Percentiles rank a stretch among this genome's conserved stretches.
Conservation (phyloP, 139 green algal genomes). For the Chlorella sp. region DNA sequence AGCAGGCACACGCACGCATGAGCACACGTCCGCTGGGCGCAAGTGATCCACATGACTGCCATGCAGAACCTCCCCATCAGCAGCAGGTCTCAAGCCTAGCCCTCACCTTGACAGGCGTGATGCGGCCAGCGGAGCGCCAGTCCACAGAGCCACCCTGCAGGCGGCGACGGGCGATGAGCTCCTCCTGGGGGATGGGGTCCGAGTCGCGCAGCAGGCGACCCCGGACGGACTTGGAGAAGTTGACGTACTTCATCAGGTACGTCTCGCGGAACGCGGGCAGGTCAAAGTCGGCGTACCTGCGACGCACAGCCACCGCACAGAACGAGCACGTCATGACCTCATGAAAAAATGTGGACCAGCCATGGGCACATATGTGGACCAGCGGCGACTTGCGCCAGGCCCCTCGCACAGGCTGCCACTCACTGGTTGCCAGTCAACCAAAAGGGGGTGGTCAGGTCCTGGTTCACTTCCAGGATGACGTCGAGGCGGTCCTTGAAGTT, state of each 20-base stretch:
- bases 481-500: not conserved
- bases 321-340: not conserved
- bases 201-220: not conserved
- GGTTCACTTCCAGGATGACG: not conserved
- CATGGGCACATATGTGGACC: not conserved
- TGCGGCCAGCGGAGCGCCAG: not conserved
- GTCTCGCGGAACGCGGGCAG: not conserved
- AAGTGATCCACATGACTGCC: not conserved
- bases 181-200: not conserved
- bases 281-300: not conserved
- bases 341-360: not conserved
- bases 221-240: not conserved
- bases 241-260: not conserved
- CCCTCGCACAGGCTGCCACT: too few relatives aligned
- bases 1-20: not conserved
- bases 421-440: not conserved
- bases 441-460: not conserved
- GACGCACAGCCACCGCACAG: not conserved
- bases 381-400: too few relatives aligned
- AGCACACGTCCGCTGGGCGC: not conserved
- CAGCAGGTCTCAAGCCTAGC: not conserved
- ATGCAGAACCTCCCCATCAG: not conserved
- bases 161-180: not conserved
- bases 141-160: not conserved
- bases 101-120: not conserved